Percentiles rank a stretch among this genome's conserved stretches.
Evolutionary conservation across 2,329 filamentous ascomycete genomes (phyloP).

Genomic region (Fusarium mexicanum): DNA sequence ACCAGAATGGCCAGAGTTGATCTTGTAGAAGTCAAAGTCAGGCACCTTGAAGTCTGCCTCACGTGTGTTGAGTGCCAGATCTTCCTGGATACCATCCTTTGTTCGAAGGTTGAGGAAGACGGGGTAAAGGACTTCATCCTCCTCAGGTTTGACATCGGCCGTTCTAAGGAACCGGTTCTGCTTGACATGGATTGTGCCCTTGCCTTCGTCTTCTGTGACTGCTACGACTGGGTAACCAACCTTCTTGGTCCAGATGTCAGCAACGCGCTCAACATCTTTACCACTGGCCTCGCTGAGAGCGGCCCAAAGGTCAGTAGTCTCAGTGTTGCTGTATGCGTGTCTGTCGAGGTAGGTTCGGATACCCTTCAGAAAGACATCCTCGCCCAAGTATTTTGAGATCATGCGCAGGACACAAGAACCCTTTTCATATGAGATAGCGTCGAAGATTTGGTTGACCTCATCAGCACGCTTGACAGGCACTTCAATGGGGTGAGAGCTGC

Average conservation of each 20-base stretch:
- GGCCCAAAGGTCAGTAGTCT: conserved; percentile 90
- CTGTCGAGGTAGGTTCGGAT: conserved; percentile 92
- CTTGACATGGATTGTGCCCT: conserved; percentile 83
- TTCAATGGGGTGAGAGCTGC: conserved; percentile 96
- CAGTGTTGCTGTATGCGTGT: conserved; percentile 95
- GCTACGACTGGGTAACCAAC: conserved; percentile 92
- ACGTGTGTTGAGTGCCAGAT: conserved; percentile 68
- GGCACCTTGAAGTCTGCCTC: conserved; percentile 82
- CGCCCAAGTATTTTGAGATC: conserved; percentile 95
- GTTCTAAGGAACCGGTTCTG: conserved; percentile 96
- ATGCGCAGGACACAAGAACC: conserved; percentile 95
- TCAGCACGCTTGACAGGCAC: conserved; percentile 95
- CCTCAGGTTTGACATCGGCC: conserved; percentile 91
- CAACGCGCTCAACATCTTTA: conserved; percentile 88
- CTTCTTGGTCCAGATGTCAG: conserved; percentile 97
- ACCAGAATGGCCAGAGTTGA: conserved; percentile 93
- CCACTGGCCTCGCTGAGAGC: conserved; percentile 88
- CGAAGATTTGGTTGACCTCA: conserved; percentile 98
- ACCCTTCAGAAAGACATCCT: conserved; percentile 92
- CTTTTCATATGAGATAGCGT: conserved; percentile 97
- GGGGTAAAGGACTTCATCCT: conserved; percentile 87
- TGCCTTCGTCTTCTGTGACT: conserved; percentile 72
- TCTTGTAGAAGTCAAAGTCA: conserved; percentile 89
- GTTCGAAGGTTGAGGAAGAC: conserved; percentile 89
- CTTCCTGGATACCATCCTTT: conserved; percentile 82